Base-by-base conservation (phyloP, 2,329 filamentous ascomycete species). In the Microascus cirrosus region DNA sequence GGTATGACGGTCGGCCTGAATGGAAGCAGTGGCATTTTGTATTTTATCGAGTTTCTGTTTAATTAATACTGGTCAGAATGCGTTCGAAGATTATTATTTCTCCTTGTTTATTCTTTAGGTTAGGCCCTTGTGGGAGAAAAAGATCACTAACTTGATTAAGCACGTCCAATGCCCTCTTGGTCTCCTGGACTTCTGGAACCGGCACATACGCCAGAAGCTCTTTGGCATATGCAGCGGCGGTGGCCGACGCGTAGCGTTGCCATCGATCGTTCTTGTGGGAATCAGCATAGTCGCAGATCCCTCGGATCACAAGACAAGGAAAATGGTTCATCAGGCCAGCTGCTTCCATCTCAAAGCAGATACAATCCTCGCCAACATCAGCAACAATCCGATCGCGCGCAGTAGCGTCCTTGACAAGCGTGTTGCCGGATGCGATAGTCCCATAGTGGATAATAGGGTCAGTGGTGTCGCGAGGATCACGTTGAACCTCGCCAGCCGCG, bases 211-310 rank as follows among this genome's bases (percentile, higher is more conserved):
- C 3, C 1, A 68, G 32, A 3, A 68, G 59, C 22, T 67, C 63
- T 55, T 62, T 68, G 0, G 65, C 62, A 57, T 66, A 70, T 24
- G 63, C 67, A 7, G 68, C 68, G 11, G 68, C 67, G 20, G 61
- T 59, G 52, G 67, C 65, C 3, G 68, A 63, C 6, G 68, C 64
- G 62, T 66, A 70, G 4, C 62, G 59, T 52, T 69, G 68, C 68
- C 66, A 71, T 1, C 56, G 34, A 8, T 68, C n/a, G n/a, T n/a
- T n/a, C n/a, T n/a, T n/a, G n/a, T n/a, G n/a, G n/a, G n/a, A n/a
- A n/a, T n/a, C n/a, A n/a, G n/a, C n/a, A n/a, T n/a, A n/a, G n/a
- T n/a, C n/a, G n/a, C n/a, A n/a, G n/a, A n/a, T n/a, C n/a, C n/a
- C n/a, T n/a, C n/a, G n/a, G n/a, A n/a, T n/a, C n/a, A n/a, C n/a